Evolutionary conservation across 139 green algal genomes (phyloP).

Genomic region (Micractinium sp.): DNA sequence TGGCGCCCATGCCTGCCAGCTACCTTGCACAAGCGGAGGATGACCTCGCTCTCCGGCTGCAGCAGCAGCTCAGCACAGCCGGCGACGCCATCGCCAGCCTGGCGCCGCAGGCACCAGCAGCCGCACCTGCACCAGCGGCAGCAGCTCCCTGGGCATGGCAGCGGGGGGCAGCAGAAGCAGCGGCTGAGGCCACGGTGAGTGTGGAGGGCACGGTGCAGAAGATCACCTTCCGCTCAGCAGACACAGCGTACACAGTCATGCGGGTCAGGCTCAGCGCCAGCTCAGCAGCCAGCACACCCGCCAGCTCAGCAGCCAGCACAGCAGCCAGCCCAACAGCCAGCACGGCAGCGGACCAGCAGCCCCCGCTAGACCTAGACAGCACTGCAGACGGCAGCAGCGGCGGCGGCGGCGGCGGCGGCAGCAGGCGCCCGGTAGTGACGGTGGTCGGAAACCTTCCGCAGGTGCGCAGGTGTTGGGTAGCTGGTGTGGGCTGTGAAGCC

Average conservation of each 20-base stretch:
- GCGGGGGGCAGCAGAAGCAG: background rate
- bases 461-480: background rate
- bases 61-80: background rate
- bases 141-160: too few species aligned
- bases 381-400: background rate
- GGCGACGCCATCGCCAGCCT: too few species aligned
- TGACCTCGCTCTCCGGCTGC: background rate
- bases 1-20: background rate
- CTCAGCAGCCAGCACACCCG: background rate
- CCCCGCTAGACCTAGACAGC: too few species aligned
- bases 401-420: background rate
- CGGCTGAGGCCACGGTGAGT: background rate
- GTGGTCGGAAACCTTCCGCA: conserved; percentile 50
- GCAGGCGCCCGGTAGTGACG: background rate
- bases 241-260: conserved; percentile 58
- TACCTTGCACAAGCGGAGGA: background rate
- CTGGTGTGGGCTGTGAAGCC: too few species aligned
- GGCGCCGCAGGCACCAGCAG: too few species aligned
- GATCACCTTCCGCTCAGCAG: conserved; percentile 37
- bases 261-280: conserved; percentile 7
- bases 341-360: too few species aligned
- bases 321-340: background rate
- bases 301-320: background rate
- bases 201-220: conserved; percentile 49
- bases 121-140: too few species aligned